Percentiles rank a stretch among this genome's conserved stretches.
Conservation (phyloP, 352 stramenopile genomes). For the Thraustochytrium striatum region DNA sequence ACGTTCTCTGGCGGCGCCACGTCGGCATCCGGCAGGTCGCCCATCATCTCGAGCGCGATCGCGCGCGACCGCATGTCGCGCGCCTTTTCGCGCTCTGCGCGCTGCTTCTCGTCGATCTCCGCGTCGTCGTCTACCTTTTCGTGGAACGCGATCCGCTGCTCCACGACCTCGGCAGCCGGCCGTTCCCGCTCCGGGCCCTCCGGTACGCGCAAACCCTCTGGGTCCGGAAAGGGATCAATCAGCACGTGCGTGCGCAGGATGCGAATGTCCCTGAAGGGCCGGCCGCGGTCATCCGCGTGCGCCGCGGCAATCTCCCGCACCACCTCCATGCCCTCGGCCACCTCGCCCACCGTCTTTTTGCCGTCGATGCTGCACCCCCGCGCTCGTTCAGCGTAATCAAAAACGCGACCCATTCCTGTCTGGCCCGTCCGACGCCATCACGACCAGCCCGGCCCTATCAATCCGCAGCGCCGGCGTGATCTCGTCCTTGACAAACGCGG, state of each 20-base stretch:
- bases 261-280: conserved; percentile 93
- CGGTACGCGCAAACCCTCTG: background rate
- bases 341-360: conserved; percentile 81
- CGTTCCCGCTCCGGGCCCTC: no score
- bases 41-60: conserved; percentile 97
- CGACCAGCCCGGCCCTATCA: conserved; percentile 39
- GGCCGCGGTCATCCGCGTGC: conserved; percentile 88
- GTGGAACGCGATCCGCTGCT: conserved; percentile 76
- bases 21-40: conserved; percentile 93
- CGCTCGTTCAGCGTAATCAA: conserved; percentile 90
- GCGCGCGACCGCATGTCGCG: conserved; percentile 70
- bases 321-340: conserved; percentile 84
- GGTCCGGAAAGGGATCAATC: conserved; percentile 74
- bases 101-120: conserved; percentile 54
- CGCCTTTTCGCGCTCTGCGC: conserved; percentile 56
- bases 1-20: conserved; percentile 95
- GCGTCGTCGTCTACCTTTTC: conserved; percentile 69
- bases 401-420: conserved; percentile 85
- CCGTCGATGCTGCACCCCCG: conserved; percentile 78
- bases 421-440: conserved; percentile 53
- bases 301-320: conserved; percentile 86
- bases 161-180: conserved; percentile 70
- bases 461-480: conserved; percentile 65
- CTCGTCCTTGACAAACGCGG: conserved; percentile 58
- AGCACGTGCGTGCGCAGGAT: conserved; percentile 59